Evolutionary conservation across 495 filamentous ascomycete species (phyloP), one percentile per base, ranked within the genome.

Genomic region (Hypoxylon rickii): DNA sequence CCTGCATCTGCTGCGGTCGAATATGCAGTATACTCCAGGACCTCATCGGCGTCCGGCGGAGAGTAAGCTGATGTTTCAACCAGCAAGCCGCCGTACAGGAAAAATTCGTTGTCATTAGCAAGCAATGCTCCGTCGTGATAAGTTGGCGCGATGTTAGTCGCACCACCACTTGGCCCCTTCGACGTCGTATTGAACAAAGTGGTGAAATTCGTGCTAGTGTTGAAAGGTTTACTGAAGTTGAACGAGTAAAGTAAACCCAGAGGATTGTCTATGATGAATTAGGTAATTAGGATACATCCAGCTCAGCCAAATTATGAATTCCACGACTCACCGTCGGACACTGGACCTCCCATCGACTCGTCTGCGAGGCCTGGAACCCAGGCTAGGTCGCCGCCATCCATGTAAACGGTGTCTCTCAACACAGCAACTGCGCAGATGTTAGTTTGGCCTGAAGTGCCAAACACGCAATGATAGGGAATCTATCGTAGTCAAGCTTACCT

Each of bases 121-220:
- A 90, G 77, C 74, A 90, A 81, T 7, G 76, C 79, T 7, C 87
- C 87, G 48, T 88, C 83, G 3, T 72, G 37, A 50, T 83, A 86
- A 51, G 81, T 80, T 0, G 82, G 84, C 1, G 77, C 83, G 51
- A 84, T 54, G 53, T 85, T 84, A 51, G 75, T 83, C n/a, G 71
- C 73, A 10, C 66, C 68, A 13, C 74, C 76, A 31, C 67, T 68
- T 2, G 64, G 46, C 1, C 69, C 71, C 38, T 80, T 81, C 0
- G 74, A 70, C 13, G 78, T 58, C 0, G 62, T 73, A 3, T 65
- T 61, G 44, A 88, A 78, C 3, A 86, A 53, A 1, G 64, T 66
- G 10, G 76, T 83, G 34, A 82, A 55, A 63, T 88, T 85, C 7
- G 77, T 65, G 12, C 59, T 73, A 0, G 77, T 74, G 55, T 79